These are phyloP conservation scores for Ramicandelaber brevisporus DNA, from an alignment of 192 early-diverging fungal species.

Conservation along the genomic window DNA sequence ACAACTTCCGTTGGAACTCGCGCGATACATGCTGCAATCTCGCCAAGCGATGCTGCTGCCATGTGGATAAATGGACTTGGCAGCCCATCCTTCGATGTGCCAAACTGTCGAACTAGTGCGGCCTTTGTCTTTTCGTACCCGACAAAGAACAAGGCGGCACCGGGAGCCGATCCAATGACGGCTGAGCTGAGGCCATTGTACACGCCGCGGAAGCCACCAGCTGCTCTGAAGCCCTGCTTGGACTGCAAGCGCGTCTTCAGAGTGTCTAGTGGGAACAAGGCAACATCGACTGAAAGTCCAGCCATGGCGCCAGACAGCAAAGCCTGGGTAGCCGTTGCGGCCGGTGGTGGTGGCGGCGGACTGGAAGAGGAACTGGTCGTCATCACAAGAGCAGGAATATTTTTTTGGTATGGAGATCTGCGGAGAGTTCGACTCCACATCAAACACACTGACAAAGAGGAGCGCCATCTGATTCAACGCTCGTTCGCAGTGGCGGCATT, in stretches of 20 bases:
- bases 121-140: constrained; percentile 68
- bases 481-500: too few species aligned
- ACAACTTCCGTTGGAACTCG: constrained; percentile 89
- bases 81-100: constrained; percentile 13
- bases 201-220: constrained; percentile 73
- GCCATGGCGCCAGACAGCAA: constrained; percentile 62
- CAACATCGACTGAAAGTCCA: constrained; percentile 80
- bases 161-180: constrained; percentile 80
- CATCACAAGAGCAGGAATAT: too few species aligned
- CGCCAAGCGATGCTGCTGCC: constrained; percentile 69
- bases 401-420: too few species aligned
- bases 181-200: constrained; percentile 77
- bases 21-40: constrained; percentile 75
- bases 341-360: too few species aligned
- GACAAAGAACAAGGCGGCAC: constrained; percentile 72
- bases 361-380: too few species aligned
- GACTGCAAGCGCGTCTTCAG: constrained; percentile 91
- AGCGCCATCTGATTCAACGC: too few species aligned
- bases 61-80: constrained; percentile 66
- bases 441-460: too few species aligned
- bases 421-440: too few species aligned
- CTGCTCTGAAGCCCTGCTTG: constrained; percentile 47
- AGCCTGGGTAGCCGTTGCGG: constrained; percentile 19
- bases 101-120: constrained; percentile 6
- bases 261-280: constrained; percentile 86